These are phyloP conservation scores for Passiflora organensis DNA, from an alignment of 345 rosid genomes.

Conservation along the genomic window DNA sequence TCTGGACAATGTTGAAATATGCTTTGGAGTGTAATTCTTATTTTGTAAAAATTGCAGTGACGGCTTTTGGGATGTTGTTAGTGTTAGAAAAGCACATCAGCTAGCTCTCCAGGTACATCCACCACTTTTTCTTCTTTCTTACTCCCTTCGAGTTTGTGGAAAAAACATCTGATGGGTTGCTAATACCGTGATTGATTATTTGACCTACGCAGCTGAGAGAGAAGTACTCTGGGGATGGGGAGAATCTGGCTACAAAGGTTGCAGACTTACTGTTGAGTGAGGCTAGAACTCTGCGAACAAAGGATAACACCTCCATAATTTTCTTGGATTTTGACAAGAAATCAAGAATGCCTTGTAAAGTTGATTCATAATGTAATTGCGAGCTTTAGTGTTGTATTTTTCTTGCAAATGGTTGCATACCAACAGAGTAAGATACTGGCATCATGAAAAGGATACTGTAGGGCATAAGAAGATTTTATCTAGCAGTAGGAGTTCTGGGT, in stretches of 20 bases:
- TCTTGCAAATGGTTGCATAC: too few relatives aligned
- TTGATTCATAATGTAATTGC: conserved; percentile 29
- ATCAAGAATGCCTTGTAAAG: conserved; percentile 39
- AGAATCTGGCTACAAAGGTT: conserved; percentile 58
- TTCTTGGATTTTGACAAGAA: conserved; percentile 64
- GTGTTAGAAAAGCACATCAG: conserved; percentile 68
- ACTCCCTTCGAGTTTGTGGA: neutral
- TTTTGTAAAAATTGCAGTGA: conserved; percentile 46
- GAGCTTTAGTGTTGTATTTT: neutral
- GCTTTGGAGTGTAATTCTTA: neutral
- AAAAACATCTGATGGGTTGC: neutral
- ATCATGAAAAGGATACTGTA: too few relatives aligned
- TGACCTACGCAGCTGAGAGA: conserved; percentile 46
- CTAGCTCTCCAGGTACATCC: conserved; percentile 58
- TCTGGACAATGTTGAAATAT: too few relatives aligned
- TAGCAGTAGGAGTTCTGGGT: too few relatives aligned
- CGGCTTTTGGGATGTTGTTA: conserved; percentile 91
- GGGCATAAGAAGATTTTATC: too few relatives aligned
- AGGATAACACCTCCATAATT: conserved; percentile 88
- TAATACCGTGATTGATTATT: neutral
- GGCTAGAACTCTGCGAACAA: conserved; percentile 81
- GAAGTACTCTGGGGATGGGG: conserved; percentile 29
- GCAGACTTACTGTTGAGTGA: conserved; percentile 70
- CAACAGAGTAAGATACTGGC: too few relatives aligned
- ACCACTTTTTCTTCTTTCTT: neutral